These are phyloP conservation scores for Talaromyces sp. DNA, from an alignment of 2,329 filamentous ascomycete species.

Conservation along the genomic window DNA sequence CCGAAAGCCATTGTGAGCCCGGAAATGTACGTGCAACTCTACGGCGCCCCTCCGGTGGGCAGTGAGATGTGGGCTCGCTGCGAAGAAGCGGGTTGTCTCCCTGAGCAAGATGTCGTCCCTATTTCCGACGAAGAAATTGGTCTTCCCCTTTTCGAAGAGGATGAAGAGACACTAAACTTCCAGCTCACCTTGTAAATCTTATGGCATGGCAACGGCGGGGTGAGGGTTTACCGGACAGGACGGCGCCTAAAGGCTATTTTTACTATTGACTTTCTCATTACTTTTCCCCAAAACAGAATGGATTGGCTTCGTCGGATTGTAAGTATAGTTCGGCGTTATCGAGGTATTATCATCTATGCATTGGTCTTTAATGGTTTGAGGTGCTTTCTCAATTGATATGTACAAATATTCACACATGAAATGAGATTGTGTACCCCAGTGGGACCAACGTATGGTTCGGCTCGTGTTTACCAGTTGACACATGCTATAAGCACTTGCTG, in stretches of 20 bases:
- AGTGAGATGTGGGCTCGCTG: constrained; percentile 45
- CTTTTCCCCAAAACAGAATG: constrained; percentile 16
- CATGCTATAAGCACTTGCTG: background rate
- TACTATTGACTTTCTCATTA: constrained; percentile 13
- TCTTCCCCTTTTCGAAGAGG: constrained; percentile 33
- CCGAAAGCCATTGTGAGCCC: constrained; percentile 36
- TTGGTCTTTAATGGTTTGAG: background rate
- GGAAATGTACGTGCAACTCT: constrained; percentile 42
- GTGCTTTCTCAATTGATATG: background rate
- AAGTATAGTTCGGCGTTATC: background rate
- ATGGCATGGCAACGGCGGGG: background rate
- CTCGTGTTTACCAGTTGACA: background rate
- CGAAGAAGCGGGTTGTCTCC: constrained; percentile 37
- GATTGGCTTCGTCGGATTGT: background rate
- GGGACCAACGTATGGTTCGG: background rate
- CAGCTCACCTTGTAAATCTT: constrained; percentile 36
- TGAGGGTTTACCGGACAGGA: background rate
- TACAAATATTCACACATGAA: background rate
- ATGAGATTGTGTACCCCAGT: background rate
- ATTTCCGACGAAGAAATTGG: constrained; percentile 27
- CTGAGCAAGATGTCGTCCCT: background rate
- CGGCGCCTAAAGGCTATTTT: background rate
- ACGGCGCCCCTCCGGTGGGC: constrained; percentile 41
- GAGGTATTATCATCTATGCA: background rate
- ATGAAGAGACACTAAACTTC: constrained; percentile 39